phyloP scores from a whole-genome alignment of 208 protist genomes.

The Histomonas meleagridis region DNA sequence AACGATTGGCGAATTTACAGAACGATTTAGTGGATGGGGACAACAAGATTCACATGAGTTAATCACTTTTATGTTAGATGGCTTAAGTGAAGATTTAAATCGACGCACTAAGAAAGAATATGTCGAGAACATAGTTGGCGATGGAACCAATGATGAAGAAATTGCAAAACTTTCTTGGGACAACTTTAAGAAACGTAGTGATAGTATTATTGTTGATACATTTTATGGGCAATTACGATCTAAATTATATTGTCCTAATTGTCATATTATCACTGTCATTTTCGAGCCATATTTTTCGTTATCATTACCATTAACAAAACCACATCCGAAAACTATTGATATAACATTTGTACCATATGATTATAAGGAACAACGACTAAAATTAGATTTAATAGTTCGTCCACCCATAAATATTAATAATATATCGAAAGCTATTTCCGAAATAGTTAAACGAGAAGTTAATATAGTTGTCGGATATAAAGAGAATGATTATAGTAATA shows the following conservation, averaged over 20 bases:
- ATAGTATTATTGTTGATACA: background rate
- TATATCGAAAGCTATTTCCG: background rate
- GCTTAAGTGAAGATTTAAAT: constrained; percentile 72
- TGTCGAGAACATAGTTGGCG: constrained; percentile 42
- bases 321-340: background rate
- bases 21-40: background rate
- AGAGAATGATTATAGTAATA: too few relatives aligned
- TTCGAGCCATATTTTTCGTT: background rate
- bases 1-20: constrained; percentile 46
- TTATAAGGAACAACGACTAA: background rate
- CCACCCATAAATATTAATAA: too few relatives aligned
- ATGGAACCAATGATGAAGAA: constrained; percentile 37
- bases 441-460: background rate
- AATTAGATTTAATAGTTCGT: background rate
- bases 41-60: constrained; percentile 55
- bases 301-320: background rate
- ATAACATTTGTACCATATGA: background rate
- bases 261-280: background rate
- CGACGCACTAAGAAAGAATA: constrained; percentile 49
- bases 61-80: constrained; percentile 64
- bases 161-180: background rate
- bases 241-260: background rate
- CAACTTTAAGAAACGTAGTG: background rate
- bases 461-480: background rate
- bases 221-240: constrained; percentile 19